Base-by-base conservation (phyloP, 78 protist genomes). In the Monocercomonoides exilis region DNA sequence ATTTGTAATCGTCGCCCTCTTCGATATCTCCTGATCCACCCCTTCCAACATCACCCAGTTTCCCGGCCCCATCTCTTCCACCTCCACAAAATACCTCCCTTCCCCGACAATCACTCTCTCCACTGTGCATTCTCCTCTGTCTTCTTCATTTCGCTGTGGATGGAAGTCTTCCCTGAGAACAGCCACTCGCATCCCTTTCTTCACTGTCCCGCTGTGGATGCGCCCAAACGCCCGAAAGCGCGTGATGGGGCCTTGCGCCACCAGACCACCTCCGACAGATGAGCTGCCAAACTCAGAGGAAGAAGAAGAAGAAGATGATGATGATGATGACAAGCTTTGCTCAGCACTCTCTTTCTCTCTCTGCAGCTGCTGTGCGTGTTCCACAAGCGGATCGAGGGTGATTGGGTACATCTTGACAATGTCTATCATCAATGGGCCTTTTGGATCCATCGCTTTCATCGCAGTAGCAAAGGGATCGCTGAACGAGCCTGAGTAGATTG, bases 141-240 rank as follows among this genome's bases (percentile, higher is more conserved):
- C 99, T 84, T 98, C 99, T 2, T 90, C 91, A 86, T 98, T 98
- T 1, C 94, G 96, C 34, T 85, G 90, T 3, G 96, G 43, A 32
- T 29, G 11, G 92, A 96, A 97, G 35, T 63, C 82, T 86, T 97
- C 99, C 4, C 99, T 98, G 5, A 97, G 90, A 11, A 98, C 96
- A 1, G 84, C 1, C 41, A 88, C 91, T 35, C 82, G 11, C 44
- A 92, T 91, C 2, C 94, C 93, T 0, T 77, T 85, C 29, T 21
- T 0, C 45, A 95, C 43, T 0, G 96, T 94, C 11, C 99, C 99
- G 35, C 89, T 54, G 36, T 93, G 32, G 4, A 96, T 92, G 0
- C 98, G 91, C 0, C 94, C 97, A 38, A 79, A 89, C 77, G 96
- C 91, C 80, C 94, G 94, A 77, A 97, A 97, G 42, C 87, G 38